These are phyloP conservation scores for Penicillium capsulatum DNA, from an alignment of 2,329 filamentous ascomycete genomes.

Conservation along the genomic window DNA sequence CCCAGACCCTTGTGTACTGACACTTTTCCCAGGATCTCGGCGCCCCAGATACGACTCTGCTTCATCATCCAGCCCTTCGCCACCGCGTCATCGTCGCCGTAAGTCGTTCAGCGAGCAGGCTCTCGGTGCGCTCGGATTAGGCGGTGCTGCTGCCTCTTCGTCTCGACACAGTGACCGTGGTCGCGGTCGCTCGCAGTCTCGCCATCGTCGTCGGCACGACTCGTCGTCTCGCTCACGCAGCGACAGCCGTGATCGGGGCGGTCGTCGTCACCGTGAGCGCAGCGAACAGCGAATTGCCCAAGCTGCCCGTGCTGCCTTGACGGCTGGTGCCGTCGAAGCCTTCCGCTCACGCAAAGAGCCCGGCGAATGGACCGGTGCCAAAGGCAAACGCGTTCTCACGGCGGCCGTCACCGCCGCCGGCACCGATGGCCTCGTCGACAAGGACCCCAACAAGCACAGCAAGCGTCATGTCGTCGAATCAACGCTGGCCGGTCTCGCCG, in stretches of 20 bases:
- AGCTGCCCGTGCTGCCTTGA: slow-evolving; percentile 82
- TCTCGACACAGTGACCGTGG: slow-evolving; percentile 43
- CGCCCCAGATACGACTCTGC: slow-evolving; percentile 29
- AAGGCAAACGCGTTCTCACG: slow-evolving; percentile 86
- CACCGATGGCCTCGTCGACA: slow-evolving; percentile 69
- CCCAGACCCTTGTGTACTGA: background rate
- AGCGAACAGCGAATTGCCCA: slow-evolving; percentile 66
- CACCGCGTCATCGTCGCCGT: slow-evolving; percentile 39
- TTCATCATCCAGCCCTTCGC: slow-evolving; percentile 40
- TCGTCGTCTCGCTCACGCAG: slow-evolving; percentile 40
- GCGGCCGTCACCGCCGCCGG: slow-evolving; percentile 81
- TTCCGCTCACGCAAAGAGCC: slow-evolving; percentile 86
- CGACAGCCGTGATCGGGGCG: slow-evolving; percentile 46
- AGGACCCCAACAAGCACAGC: slow-evolving; percentile 65
- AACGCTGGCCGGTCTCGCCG: slow-evolving; percentile 80
- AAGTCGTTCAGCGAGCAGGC: slow-evolving; percentile 49
- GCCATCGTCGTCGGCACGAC: slow-evolving; percentile 7
- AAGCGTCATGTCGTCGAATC: slow-evolving; percentile 82
- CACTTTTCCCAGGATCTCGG: slow-evolving; percentile 25
- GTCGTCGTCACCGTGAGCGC: slow-evolving; percentile 43
- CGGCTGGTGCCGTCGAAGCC: slow-evolving; percentile 86
- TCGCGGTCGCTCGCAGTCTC: slow-evolving; percentile 34
- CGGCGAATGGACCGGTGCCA: slow-evolving; percentile 83
- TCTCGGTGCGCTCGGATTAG: slow-evolving; percentile 56
- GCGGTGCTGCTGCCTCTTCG: slow-evolving; percentile 44